Evolutionary conservation across 148 eudicot species (phyloP), one percentile per base, ranked within the genome.

Genomic region (Selenicereus undatus): DNA sequence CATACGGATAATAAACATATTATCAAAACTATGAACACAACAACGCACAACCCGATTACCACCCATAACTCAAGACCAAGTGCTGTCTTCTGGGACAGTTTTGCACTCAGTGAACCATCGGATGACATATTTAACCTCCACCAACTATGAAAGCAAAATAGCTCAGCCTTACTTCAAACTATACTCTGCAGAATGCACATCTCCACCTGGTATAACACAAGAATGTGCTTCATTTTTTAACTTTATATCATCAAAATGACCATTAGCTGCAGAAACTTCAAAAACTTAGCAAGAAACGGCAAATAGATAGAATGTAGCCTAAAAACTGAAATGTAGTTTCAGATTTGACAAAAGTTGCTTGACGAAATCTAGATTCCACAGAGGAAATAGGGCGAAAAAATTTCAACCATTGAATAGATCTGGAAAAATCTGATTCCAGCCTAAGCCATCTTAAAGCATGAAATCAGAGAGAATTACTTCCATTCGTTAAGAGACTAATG

Each of bases 41-140:
- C 94, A 50, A 93, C 91, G 78, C 86, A 86, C 32, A 91, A 27
- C 65, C 93, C 89, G 60, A 93, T 90, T 54, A 91, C 48, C 75
- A 89, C 93, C 97, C 97, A 93, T 43, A 93, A 79, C 83, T 91
- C 86, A 52, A 93, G 71, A 35, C 89, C 92, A 76, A 87, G 62
- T 50, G 76, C 82, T 69, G 81, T 78, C 82, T 69, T 85, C 75
- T 77, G 78, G 27, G 86, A 84, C 78, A 84, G 86, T 77, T 81
- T 84, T 5, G 76, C 81, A 74, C 80, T 84, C 81, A 84, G 30
- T 65, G 81, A 70, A 62, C 74, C 78, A 81, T 52, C 66, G 16
- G 83, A 75, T 26, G 86, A 81, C 86, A 84, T 84, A 24, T 39
- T 39, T 65, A 27, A 69, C 20, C 45, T 32, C 75, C 58, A 42